A percentile compares a stretch with the other conserved stretches of the same genome.
phyloP scores from a whole-genome alignment of 306 rosid genomes.

The Gastrolobium villosum region DNA sequence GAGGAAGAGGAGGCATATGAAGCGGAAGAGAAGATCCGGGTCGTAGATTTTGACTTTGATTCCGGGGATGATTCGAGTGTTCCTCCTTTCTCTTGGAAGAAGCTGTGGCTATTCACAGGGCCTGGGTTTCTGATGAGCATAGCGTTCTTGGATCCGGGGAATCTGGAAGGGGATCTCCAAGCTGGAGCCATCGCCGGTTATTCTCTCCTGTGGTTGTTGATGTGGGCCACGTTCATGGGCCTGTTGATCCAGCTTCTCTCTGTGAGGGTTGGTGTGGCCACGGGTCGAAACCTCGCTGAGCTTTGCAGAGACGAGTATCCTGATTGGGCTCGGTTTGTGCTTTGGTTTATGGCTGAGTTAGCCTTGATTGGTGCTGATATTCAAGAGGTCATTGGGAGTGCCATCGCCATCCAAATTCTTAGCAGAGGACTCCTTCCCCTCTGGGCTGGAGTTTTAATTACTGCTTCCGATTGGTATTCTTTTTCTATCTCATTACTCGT shows the following conservation, averaged over 20 bases:
- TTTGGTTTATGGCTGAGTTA: constrained; percentile 91
- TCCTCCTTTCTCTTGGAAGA: constrained; percentile 86
- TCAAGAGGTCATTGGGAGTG: constrained; percentile 96
- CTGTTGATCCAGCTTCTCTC: constrained; percentile 81
- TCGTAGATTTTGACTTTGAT: constrained; percentile 59
- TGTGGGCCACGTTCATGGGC: constrained; percentile 93
- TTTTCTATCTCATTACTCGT: neutral
- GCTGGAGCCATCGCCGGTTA: constrained; percentile 91
- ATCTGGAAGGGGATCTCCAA: constrained; percentile 91
- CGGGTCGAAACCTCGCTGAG: constrained; percentile 88
- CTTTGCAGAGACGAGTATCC: constrained; percentile 88
- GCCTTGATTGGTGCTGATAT: constrained; percentile 94
- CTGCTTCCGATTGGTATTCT: constrained; percentile 85
- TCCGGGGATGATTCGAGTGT: constrained; percentile 51
- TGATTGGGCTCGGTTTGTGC: constrained; percentile 69
- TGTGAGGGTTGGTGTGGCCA: constrained; percentile 77
- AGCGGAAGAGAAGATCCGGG: constrained; percentile 75
- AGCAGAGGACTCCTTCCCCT: constrained; percentile 78
- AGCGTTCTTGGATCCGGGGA: constrained; percentile 94
- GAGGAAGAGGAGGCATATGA: constrained; percentile 74
- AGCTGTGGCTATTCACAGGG: constrained; percentile 83
- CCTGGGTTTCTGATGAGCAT: constrained; percentile 95
- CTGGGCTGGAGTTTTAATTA: constrained; percentile 88
- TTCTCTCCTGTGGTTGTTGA: constrained; percentile 79
- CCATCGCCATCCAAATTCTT: constrained; percentile 88